Percentiles rank a stretch among this genome's conserved stretches.
These are phyloP conservation scores for Rhizopus sp. DNA, from an alignment of 371 early-diverging fungal genomes.

Conservation along the genomic window DNA sequence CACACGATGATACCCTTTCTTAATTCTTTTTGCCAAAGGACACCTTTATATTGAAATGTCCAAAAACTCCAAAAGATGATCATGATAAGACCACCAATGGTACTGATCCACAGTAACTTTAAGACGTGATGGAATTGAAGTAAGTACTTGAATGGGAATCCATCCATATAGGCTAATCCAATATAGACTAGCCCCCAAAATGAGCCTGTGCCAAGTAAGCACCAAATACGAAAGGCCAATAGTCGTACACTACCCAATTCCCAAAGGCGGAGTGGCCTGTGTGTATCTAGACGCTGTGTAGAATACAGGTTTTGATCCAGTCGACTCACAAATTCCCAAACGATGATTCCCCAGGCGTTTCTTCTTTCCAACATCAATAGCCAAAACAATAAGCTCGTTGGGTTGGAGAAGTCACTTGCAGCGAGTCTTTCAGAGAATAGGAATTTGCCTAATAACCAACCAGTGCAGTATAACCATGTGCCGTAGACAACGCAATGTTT, in stretches of 20 bases:
- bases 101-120: conserved; percentile 50
- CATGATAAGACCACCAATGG: conserved; percentile 57
- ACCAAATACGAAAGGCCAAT: conserved; percentile 58
- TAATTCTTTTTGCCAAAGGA: conserved; percentile 63
- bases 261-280: conserved; percentile 18
- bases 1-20: conserved; percentile 67
- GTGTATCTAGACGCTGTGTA: background rate
- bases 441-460: conserved; percentile 57
- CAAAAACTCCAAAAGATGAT: conserved; percentile 69
- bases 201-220: conserved; percentile 57
- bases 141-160: conserved; percentile 46
- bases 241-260: conserved; percentile 32
- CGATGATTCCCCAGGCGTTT: conserved; percentile 67
- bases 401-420: conserved; percentile 24
- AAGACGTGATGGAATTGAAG: conserved; percentile 40
- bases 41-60: conserved; percentile 69
- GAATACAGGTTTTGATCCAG: conserved; percentile 33
- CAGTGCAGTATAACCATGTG: conserved; percentile 65
- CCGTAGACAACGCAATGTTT: conserved; percentile 64
- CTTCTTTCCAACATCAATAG: conserved; percentile 58
- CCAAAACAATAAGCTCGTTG: conserved; percentile 47
- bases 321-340: conserved; percentile 61
- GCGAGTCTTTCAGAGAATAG: conserved; percentile 43
- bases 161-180: conserved; percentile 47
- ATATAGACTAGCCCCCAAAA: conserved; percentile 63